Evolutionary conservation across 495 filamentous ascomycete species (phyloP).

Genomic region (Aspergillus hancockii): DNA sequence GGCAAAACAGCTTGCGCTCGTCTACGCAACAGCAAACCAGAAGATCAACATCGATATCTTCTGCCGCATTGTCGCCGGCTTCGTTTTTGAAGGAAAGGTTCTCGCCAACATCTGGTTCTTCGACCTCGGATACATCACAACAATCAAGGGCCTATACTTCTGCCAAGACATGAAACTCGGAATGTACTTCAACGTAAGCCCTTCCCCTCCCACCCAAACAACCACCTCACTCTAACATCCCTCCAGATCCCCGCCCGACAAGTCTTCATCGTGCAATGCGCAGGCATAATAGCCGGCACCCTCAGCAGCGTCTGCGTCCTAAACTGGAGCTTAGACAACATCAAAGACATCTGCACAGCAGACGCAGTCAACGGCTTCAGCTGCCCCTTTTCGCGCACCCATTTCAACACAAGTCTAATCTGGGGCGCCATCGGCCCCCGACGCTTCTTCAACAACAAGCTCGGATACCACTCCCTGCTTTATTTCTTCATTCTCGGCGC

Average conservation of each 20-base stretch:
- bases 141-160: constrained; percentile 83
- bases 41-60: constrained; percentile 75
- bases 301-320: constrained; percentile 71
- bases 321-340: constrained; percentile 80
- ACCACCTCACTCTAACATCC: background rate
- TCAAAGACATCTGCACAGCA: constrained; percentile 73
- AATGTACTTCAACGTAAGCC: constrained; percentile 72
- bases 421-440: constrained; percentile 85
- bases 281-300: constrained; percentile 65
- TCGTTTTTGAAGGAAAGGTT: constrained; percentile 75
- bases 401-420: constrained; percentile 82
- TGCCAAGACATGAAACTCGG: constrained; percentile 83
- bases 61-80: constrained; percentile 79
- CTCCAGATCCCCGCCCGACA: constrained; percentile 64
- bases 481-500: constrained; percentile 79
- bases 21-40: constrained; percentile 85
- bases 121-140: constrained; percentile 71
- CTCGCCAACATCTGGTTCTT: constrained; percentile 89
- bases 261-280: constrained; percentile 70
- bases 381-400: constrained; percentile 80
- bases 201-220: background rate
- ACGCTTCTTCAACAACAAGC: constrained; percentile 52
- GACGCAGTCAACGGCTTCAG: constrained; percentile 78
- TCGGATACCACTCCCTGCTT: constrained; percentile 56
- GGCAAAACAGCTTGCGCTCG: constrained; percentile 78